Evolutionary conservation across 1,284 basidiomycete species (phyloP).

Genomic region (Cryptococcus sp.): DNA sequence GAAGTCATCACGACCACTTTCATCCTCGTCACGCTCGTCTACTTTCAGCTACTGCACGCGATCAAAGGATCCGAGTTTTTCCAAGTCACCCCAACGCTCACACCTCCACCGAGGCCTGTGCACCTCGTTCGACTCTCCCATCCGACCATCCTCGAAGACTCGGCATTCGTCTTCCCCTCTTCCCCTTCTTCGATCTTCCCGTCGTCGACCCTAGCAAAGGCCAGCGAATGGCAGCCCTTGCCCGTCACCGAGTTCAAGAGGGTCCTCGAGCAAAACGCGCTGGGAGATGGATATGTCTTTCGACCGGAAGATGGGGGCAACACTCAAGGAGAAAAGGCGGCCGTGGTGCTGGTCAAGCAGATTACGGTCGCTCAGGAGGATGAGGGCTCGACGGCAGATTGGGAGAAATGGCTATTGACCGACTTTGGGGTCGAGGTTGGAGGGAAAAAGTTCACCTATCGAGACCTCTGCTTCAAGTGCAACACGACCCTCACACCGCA

Average conservation of each 20-base stretch:
- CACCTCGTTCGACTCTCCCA: constrained; percentile 37
- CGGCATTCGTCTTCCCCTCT: constrained; percentile 16
- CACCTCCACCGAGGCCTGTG: constrained; percentile 30
- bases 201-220: constrained; percentile 14
- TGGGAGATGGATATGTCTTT: constrained; percentile 37
- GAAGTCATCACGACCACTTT: constrained; percentile 85
- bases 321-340: constrained; percentile 29
- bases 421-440: constrained; percentile 34
- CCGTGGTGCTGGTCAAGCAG: constrained; percentile 45
- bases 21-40: constrained; percentile 78
- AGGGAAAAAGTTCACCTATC: constrained; percentile 34
- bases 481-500: constrained; percentile 23
- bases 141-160: constrained; percentile 16
- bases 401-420: constrained; percentile 38
- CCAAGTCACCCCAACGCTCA: constrained; percentile 22
- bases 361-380: constrained; percentile 35
- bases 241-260: constrained; percentile 28
- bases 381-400: constrained; percentile 21
- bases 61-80: constrained; percentile 59
- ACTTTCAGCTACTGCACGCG: constrained; percentile 82
- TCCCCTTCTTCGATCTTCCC: constrained; percentile 13
- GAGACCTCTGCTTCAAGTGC: constrained; percentile 38
- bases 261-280: constrained; percentile 35
- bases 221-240: constrained; percentile 32
- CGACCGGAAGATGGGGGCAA: constrained; percentile 34